phyloP scores from a whole-genome alignment of 2,329 filamentous ascomycete species.

The Dactylellina sp. region DNA sequence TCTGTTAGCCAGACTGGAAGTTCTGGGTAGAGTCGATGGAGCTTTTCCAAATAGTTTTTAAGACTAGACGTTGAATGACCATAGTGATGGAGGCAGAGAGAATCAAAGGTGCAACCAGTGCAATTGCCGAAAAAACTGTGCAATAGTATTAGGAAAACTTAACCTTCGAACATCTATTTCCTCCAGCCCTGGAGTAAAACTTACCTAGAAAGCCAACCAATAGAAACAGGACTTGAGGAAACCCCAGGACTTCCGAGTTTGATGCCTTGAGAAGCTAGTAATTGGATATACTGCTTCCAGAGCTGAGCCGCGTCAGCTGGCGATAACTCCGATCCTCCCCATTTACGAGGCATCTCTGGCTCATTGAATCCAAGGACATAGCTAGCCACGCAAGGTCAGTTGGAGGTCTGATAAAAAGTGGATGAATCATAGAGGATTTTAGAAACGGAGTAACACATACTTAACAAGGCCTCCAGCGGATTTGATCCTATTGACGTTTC shows the following conservation, averaged over 20 bases:
- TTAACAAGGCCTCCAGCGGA: not conserved
- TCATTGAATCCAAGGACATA: constrained; percentile 29
- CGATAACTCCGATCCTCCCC: constrained; percentile 18
- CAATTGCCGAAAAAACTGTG: constrained; percentile 13
- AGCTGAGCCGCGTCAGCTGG: not conserved
- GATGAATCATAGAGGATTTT: not conserved
- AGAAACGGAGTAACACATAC: constrained; percentile 1
- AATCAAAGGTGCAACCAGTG: constrained; percentile 10
- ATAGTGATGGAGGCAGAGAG: constrained; percentile 25
- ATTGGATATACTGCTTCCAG: constrained; percentile 20
- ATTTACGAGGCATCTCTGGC: constrained; percentile 22
- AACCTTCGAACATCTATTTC: no score
- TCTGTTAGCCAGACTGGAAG: constrained; percentile 23
- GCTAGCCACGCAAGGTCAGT: not conserved
- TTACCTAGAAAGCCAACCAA: constrained; percentile 19
- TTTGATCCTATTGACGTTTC: constrained; percentile 18
- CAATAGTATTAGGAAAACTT: constrained; percentile 4
- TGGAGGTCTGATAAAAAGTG: not conserved
- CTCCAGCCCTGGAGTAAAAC: constrained; percentile 1
- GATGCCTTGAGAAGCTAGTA: constrained; percentile 13
- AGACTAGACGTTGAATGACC: constrained; percentile 19
- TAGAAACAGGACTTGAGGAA: constrained; percentile 8
- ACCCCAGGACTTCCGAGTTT: constrained; percentile 18
- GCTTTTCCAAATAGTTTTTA: constrained; percentile 14
- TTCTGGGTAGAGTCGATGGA: constrained; percentile 4